phyloP scores from a whole-genome alignment of 1,139 yeast genomes.

The Pichia sp. region DNA sequence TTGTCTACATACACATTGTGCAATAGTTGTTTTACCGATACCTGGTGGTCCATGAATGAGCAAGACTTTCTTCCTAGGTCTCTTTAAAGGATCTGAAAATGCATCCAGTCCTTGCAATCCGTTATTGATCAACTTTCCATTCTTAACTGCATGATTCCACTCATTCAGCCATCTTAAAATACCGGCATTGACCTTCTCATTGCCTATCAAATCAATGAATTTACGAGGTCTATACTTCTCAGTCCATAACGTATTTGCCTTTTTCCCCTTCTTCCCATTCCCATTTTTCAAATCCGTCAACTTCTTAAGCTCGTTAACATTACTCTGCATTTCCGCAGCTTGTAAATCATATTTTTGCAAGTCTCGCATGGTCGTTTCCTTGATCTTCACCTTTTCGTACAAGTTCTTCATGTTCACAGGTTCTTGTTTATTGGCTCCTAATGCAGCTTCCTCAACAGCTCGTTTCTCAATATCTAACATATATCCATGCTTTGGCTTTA shows the following conservation, averaged over 20 bases:
- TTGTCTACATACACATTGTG: slow-evolving; percentile 77
- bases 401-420: slow-evolving; percentile 8
- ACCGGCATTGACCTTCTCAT: slow-evolving; percentile 67
- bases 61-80: slow-evolving; percentile 68
- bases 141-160: slow-evolving; percentile 62
- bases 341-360: not conserved
- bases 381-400: slow-evolving; percentile 7
- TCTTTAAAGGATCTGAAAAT: slow-evolving; percentile 45
- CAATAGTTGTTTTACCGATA: slow-evolving; percentile 88
- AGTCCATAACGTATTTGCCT: slow-evolving; percentile 43
- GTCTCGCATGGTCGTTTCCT: not conserved
- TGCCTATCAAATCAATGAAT: slow-evolving; percentile 72
- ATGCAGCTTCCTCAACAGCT: not conserved
- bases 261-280: not conserved
- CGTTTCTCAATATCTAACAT: not conserved
- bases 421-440: not conserved
- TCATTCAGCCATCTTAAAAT: slow-evolving; percentile 73
- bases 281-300: slow-evolving; percentile 8
- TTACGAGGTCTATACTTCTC: slow-evolving; percentile 78
- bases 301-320: slow-evolving; percentile 7
- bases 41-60: slow-evolving; percentile 93
- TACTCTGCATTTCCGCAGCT: not conserved
- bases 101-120: slow-evolving; percentile 1
- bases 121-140: slow-evolving; percentile 5
- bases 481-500: slow-evolving; percentile 5